Percentiles rank a stretch among this genome's conserved stretches.
These are phyloP conservation scores for Epichloe bromicola DNA, from an alignment of 2,329 filamentous ascomycete genomes.

Conservation along the genomic window DNA sequence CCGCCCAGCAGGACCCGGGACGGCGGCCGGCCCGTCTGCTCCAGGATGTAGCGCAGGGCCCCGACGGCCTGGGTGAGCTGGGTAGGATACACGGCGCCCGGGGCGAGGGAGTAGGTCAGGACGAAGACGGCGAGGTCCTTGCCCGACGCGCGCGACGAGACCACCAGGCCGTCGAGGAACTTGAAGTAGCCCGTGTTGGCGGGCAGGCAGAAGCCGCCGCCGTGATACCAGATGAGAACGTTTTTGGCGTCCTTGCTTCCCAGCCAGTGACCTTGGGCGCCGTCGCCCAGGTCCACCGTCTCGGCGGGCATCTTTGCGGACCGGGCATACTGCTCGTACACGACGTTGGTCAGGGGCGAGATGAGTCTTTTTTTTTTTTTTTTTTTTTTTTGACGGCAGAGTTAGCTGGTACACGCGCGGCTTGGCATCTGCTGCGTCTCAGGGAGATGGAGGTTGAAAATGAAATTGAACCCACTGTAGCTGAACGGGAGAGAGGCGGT, in stretches of 20 bases:
- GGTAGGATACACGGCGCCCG: constrained; percentile 10
- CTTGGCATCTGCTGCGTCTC: not conserved
- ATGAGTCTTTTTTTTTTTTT: constrained; percentile 5
- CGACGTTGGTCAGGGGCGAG: constrained; percentile 8
- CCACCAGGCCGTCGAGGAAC: constrained; percentile 8
- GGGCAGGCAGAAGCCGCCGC: constrained; percentile 12
- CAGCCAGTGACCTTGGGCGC: constrained; percentile 12
- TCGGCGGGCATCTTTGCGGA: constrained; percentile 5
- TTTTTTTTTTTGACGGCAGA: not conserved
- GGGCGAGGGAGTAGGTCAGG: constrained; percentile 11
- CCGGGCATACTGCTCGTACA: constrained; percentile 10
- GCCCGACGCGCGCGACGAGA: constrained; percentile 5
- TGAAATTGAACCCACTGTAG: constrained; percentile 7
- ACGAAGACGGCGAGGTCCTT: constrained; percentile 11
- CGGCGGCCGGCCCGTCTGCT: constrained; percentile 5
- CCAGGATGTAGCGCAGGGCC: constrained; percentile 10
- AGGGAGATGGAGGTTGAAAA: not conserved
- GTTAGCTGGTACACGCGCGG: not conserved
- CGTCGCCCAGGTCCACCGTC: constrained; percentile 10
- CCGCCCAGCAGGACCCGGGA: constrained; percentile 10
- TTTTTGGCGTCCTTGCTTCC: constrained; percentile 10
- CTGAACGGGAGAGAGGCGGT: constrained; percentile 9
- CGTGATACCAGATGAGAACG: constrained; percentile 14
- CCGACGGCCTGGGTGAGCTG: constrained; percentile 12
- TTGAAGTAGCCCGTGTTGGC: constrained; percentile 11